Conservation (phyloP, 75 land plant genomes). For the Pinus taeda region DNA sequence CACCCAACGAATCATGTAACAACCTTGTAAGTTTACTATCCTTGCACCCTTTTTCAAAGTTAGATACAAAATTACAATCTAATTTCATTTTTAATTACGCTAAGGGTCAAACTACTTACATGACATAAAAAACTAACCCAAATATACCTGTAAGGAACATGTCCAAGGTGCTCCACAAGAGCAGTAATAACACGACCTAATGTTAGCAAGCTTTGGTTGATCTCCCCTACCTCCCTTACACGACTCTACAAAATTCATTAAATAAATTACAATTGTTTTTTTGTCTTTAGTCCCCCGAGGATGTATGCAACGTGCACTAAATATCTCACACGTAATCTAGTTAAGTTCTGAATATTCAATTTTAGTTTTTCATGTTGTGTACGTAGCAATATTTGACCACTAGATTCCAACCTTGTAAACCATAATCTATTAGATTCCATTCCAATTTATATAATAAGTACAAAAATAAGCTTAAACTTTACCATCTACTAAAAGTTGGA, state of each 20-base stretch:
- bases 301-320: background rate
- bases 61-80: background rate
- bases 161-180: slow-evolving; percentile 95
- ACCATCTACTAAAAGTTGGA: background rate
- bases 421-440: background rate
- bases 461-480: slow-evolving; percentile 1
- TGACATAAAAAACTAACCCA: background rate
- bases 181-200: slow-evolving; percentile 95
- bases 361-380: background rate
- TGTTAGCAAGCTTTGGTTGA: slow-evolving; percentile 94
- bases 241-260: slow-evolving; percentile 55
- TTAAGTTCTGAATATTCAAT: background rate
- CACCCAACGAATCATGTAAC: slow-evolving; percentile 93
- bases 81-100: background rate
- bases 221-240: slow-evolving; percentile 99
- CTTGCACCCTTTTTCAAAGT: slow-evolving; percentile 29
- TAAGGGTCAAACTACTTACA: background rate
- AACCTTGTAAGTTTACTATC: slow-evolving; percentile 97
- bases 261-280: background rate
- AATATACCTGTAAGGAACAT: slow-evolving; percentile 89
- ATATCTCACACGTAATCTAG: background rate
- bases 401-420: background rate
- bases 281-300: background rate
- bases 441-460: background rate
- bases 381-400: background rate